Evolutionary conservation across 371 early-diverging fungal genomes (phyloP), one percentile per base, ranked within the genome.

Genomic region (Parasitella parasitica): DNA sequence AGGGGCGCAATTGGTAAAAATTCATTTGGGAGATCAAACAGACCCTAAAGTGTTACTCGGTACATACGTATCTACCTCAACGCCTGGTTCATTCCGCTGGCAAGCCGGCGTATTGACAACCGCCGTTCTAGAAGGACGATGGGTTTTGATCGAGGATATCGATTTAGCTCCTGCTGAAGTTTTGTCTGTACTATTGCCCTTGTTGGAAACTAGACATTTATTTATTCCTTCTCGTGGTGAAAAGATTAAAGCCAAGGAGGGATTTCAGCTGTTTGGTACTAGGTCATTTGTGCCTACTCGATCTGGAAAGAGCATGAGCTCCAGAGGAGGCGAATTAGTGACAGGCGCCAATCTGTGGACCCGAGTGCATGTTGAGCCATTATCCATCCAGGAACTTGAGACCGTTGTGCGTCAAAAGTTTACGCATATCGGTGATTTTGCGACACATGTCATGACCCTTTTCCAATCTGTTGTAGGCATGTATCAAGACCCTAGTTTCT

Each of bases 71-170:
- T 89, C 94, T 15, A 93, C 97, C n/a, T 86, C 92, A 12, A 87
- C 87, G 20, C 97, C 97, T 18, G 97, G 97, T 52, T 83, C 88
- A 11, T 98, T 99, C 74, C 84, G 88, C 24, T 99, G 99, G 97
- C 96, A 94, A 65, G 89, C 95, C 11, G 99, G 99, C 57, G 89
- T 98, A 12, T 85, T 99, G 46, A 93, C 99, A 2, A 90, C 89
- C 7, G 99, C 99, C 5, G 98, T 99, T 3, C 64, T 82, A 51
- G 89, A 94, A 56, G 99, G 99, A 35, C 78, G 91, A 32, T 99
- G 99, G 99, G 90, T 99, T 22, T 78, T 99, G 59, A 89, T 99
- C 63, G 99, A 99, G 80, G 99, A 99, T 80, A 91, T 99, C 61
- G 98, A 99, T 74, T 81, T 96, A 27, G 99, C 99, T 3, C 94